Evolutionary conservation across 2,329 filamentous ascomycete species (phyloP).

Genomic region (Phoma sp.): DNA sequence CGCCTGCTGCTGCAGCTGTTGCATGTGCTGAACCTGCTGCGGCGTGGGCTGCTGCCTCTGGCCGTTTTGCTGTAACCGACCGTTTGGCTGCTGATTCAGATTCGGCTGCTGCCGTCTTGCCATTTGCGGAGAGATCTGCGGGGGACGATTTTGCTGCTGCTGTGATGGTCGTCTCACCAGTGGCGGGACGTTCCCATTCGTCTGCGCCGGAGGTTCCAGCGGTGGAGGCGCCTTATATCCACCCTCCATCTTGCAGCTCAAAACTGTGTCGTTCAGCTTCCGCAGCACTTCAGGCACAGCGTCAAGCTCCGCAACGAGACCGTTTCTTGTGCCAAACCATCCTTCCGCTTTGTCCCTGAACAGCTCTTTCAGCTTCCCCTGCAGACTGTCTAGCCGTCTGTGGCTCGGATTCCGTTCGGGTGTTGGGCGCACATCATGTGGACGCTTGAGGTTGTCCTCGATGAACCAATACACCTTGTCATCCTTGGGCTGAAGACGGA

Average conservation of each 20-base stretch:
- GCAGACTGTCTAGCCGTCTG: conserved; percentile 37
- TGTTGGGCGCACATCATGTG: conserved; percentile 31
- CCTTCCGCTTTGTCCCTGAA: conserved; percentile 38
- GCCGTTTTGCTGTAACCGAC: conserved; percentile 4
- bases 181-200: conserved; percentile 9
- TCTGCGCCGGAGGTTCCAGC: conserved; percentile 17
- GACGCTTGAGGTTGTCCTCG: conserved; percentile 36
- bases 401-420: conserved; percentile 36
- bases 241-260: conserved; percentile 40
- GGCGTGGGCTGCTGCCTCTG: conserved; percentile 8
- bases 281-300: conserved; percentile 46
- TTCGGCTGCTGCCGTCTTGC: conserved; percentile 7
- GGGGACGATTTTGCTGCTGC: conserved; percentile 19
- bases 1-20: conserved; percentile 19
- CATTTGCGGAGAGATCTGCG: conserved; percentile 21
- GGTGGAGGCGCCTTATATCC: conserved; percentile 32
- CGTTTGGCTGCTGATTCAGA: conserved; percentile 5
- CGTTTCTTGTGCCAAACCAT: conserved; percentile 49
- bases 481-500: conserved; percentile 42
- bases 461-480: conserved; percentile 48
- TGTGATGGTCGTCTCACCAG: conserved; percentile 16
- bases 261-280: conserved; percentile 48
- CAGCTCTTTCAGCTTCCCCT: conserved; percentile 41
- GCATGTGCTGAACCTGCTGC: conserved; percentile 14
- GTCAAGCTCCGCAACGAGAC: conserved; percentile 46